Evolutionary conservation across 345 rosid genomes (phyloP).

Genomic region (Camelina neglecta): DNA sequence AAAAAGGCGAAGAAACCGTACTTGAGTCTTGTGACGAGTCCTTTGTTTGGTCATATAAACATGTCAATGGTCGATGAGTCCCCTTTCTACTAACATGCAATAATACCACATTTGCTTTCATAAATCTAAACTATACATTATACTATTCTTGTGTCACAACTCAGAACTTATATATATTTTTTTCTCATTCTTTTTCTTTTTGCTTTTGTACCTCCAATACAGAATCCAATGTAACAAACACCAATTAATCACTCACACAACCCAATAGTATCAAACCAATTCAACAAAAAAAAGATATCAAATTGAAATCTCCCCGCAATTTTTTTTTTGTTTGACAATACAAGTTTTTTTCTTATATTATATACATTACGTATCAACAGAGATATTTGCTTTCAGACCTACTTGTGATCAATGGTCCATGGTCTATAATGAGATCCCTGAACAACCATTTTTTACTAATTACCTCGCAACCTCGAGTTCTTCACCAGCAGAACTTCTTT

Average conservation of each 20-base stretch:
- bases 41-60: constrained; percentile 40
- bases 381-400: constrained; percentile 20
- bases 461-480: not conserved
- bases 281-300: constrained; percentile 1
- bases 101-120: constrained; percentile 12
- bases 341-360: not conserved
- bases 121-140: constrained; percentile 25
- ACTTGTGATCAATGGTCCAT: constrained; percentile 19
- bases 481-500: constrained; percentile 42
- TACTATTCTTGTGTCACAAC: constrained; percentile 22
- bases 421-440: not conserved
- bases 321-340: not conserved
- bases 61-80: constrained; percentile 26
- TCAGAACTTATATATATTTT: not conserved
- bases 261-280: constrained; percentile 8
- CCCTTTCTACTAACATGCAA: constrained; percentile 36
- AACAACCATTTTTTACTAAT: not conserved
- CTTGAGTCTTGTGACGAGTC: constrained; percentile 30
- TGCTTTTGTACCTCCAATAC: constrained; percentile 15
- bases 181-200: not conserved
- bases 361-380: constrained; percentile 21
- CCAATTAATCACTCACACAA: constrained; percentile 27
- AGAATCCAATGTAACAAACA: constrained; percentile 37
- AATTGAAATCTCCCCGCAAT: constrained; percentile 7
- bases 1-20: not conserved